Percentiles rank a stretch among this genome's conserved stretches.
Conservation (phyloP, 2,329 filamentous ascomycete species). For the Pestalotiopsis sp. region DNA sequence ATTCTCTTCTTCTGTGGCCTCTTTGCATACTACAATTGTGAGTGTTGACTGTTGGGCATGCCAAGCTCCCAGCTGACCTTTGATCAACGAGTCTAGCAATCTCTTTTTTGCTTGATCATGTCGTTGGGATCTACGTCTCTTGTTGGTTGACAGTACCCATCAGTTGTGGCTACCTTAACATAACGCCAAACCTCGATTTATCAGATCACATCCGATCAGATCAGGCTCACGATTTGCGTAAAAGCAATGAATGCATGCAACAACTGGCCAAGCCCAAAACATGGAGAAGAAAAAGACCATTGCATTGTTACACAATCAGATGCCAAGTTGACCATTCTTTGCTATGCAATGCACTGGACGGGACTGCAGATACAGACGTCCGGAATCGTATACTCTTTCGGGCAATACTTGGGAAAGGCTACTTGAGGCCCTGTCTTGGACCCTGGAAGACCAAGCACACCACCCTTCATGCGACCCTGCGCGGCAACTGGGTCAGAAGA, state of each 20-base stretch:
- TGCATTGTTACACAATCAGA: not conserved
- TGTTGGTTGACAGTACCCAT: not conserved
- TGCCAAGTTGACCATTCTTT: not conserved
- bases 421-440: not conserved
- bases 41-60: not conserved
- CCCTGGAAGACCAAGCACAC: not conserved
- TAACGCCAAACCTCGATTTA: not conserved
- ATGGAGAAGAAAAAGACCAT: not conserved
- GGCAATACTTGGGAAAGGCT: not conserved
- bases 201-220: not conserved
- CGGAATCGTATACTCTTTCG: not conserved
- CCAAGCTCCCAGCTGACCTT: not conserved
- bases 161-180: not conserved
- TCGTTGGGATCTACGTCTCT: not conserved
- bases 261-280: not conserved
- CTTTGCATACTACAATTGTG: not conserved
- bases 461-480: not conserved
- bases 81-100: not conserved
- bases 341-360: not conserved
- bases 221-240: not conserved
- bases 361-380: not conserved
- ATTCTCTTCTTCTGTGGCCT: not conserved
- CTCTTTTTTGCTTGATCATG: too few species aligned
- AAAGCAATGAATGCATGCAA: not conserved
- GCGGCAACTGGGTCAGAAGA: conserved; percentile 4